Evolutionary conservation across 768 basidiomycete genomes (phyloP).

Genomic region (Russula ochroleuca): DNA sequence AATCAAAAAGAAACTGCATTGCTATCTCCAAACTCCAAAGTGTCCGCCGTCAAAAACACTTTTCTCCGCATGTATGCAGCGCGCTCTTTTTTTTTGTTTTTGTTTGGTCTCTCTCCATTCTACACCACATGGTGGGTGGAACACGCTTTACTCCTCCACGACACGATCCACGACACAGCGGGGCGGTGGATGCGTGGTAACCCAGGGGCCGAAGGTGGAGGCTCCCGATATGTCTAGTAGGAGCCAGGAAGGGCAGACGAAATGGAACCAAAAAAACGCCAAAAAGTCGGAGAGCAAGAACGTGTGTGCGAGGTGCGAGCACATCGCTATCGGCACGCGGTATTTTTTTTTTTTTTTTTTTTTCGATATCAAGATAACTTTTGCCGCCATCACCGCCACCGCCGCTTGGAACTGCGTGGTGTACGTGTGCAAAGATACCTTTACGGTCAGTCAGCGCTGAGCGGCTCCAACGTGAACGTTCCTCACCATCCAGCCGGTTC

Average conservation of each 20-base stretch:
- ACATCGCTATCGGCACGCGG: neutral
- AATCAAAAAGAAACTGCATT: neutral
- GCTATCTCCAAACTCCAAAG: neutral
- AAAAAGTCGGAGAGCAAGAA: slow-evolving; percentile 4
- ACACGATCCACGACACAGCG: slow-evolving; percentile 18
- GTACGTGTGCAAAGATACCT: neutral
- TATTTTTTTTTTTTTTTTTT: neutral
- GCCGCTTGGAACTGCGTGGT: slow-evolving; percentile 20
- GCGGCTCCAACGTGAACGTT: neutral
- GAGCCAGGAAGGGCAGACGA: neutral
- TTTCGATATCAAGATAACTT: neutral
- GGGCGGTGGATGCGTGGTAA: slow-evolving; percentile 19
- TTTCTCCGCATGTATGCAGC: slow-evolving; percentile 4
- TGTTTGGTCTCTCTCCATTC: slow-evolving; percentile 1
- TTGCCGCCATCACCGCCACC: slow-evolving; percentile 19
- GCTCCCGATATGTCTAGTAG: slow-evolving; percentile 11
- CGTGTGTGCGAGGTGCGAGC: neutral
- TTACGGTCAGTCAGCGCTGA: neutral
- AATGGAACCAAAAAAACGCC: neutral
- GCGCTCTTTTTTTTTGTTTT: neutral
- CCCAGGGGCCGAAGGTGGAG: neutral
- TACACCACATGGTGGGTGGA: neutral
- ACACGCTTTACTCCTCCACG: neutral
- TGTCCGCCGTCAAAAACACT: neutral
- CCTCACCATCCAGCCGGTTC: neutral